Evolutionary conservation across 148 eudicot genomes (phyloP).

Genomic region (Vaccinium darrowii): DNA sequence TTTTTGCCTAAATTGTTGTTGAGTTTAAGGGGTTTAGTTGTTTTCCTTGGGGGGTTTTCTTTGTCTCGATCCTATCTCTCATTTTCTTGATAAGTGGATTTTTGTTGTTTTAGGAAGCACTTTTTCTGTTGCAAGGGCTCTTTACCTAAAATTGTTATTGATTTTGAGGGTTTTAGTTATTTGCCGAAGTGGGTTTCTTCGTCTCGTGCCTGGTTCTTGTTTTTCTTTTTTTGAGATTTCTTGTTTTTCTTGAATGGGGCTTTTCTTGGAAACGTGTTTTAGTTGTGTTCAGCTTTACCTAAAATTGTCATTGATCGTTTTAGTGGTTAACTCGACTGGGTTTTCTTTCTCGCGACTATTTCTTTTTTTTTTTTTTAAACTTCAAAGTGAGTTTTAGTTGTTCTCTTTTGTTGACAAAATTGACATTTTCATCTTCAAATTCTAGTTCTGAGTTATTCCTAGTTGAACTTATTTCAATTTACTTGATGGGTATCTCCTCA

Average conservation of each 20-base stretch:
- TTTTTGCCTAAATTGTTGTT: neutral
- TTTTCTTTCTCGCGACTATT: neutral
- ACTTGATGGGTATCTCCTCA: neutral
- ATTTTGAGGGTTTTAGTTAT: neutral
- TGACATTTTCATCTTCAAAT: neutral
- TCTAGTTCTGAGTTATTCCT: neutral
- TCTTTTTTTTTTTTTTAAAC: no score
- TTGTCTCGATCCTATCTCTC: neutral
- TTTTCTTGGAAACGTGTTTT: neutral
- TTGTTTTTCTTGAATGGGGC: no score
- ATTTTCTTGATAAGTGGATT: neutral
- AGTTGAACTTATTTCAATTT: neutral
- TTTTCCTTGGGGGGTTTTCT: neutral
- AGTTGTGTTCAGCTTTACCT: neutral
- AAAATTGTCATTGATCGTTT: neutral
- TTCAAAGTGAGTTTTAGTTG: no score
- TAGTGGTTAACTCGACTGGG: neutral
- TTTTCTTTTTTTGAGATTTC: neutral
- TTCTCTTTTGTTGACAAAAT: neutral
- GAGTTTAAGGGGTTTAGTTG: conserved; percentile 6
- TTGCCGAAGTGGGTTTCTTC: neutral
- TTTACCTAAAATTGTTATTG: neutral
- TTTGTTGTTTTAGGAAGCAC: neutral
- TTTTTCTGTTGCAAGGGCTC: neutral
- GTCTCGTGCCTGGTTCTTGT: neutral